A percentile compares a stretch with the other conserved stretches of the same genome.
Evolutionary conservation across 345 rosid species (phyloP).

Genomic region (Salix koriyanagi): DNA sequence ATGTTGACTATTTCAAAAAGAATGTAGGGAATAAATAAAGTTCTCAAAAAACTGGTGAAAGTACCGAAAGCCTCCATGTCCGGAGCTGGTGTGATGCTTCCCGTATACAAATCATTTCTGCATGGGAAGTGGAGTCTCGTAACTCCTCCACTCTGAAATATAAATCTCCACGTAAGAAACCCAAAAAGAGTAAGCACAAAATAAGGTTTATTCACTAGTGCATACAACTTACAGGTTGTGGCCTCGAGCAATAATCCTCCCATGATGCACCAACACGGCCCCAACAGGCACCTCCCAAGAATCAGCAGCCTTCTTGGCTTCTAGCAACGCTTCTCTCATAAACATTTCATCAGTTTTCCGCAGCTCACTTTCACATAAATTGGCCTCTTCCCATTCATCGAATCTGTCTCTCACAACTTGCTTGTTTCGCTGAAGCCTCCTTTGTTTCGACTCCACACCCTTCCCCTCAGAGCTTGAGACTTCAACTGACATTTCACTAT

Average conservation of each 20-base stretch:
- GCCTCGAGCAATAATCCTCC: slow-evolving; percentile 90
- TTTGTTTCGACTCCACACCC: slow-evolving; percentile 47
- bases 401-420: slow-evolving; percentile 73
- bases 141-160: slow-evolving; percentile 85
- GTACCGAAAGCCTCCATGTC: slow-evolving; percentile 91
- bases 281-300: slow-evolving; percentile 98
- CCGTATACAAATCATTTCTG: slow-evolving; percentile 92
- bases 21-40: background rate
- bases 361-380: slow-evolving; percentile 61
- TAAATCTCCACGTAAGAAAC: slow-evolving; percentile 3
- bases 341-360: slow-evolving; percentile 70
- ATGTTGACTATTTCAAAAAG: background rate
- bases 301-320: slow-evolving; percentile 95
- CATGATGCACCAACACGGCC: slow-evolving; percentile 84
- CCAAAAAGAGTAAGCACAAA: slow-evolving; percentile 7
- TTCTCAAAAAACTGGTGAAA: slow-evolving; percentile 4
- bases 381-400: slow-evolving; percentile 99
- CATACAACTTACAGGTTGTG: slow-evolving; percentile 68
- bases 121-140: slow-evolving; percentile 95
- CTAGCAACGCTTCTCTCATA: slow-evolving; percentile 89
- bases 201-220: slow-evolving; percentile 9
- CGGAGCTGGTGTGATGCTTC: slow-evolving; percentile 73
- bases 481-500: slow-evolving; percentile 34
- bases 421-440: slow-evolving; percentile 63
- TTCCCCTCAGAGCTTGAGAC: slow-evolving; percentile 31